Percentiles rank a stretch among this genome's conserved stretches.
Evolutionary conservation across 163 green algal species (phyloP).

Genomic region (Scenedesmus sp.): DNA sequence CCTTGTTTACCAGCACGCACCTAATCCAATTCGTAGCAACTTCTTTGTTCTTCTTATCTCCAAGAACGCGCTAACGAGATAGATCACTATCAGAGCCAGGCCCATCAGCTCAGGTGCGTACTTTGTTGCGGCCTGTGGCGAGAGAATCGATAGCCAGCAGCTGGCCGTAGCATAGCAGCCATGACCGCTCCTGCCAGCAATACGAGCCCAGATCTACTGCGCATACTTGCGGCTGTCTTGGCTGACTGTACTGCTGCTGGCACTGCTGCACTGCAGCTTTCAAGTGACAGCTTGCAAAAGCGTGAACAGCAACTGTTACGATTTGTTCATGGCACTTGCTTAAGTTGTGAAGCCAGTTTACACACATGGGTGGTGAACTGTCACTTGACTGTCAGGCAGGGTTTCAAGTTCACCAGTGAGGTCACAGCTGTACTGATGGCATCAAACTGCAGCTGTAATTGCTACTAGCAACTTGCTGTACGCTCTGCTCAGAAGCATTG

Average conservation of each 20-base stretch:
- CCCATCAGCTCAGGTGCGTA: neutral
- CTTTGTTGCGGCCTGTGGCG: neutral
- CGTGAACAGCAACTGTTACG: neutral
- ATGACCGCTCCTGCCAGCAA: neutral
- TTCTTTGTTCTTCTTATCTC: constrained; percentile 14
- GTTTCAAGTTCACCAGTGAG: neutral
- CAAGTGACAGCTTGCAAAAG: neutral
- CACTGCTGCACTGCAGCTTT: neutral
- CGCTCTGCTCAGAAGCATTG: no score
- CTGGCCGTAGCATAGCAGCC: neutral
- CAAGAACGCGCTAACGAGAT: neutral
- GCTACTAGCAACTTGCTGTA: no score
- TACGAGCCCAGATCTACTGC: neutral
- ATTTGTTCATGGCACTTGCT: neutral
- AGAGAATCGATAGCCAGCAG: neutral
- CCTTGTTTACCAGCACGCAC: neutral
- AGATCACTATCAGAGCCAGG: neutral
- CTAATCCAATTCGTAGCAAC: constrained; percentile 30
- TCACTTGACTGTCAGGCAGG: neutral
- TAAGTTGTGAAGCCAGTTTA: neutral
- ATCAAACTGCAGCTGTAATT: neutral
- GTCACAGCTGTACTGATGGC: neutral
- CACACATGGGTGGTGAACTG: neutral
- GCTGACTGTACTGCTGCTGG: neutral
- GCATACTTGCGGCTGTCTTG: neutral